Conservation (phyloP, 306 rosid species). For the Parietaria judaica region DNA sequence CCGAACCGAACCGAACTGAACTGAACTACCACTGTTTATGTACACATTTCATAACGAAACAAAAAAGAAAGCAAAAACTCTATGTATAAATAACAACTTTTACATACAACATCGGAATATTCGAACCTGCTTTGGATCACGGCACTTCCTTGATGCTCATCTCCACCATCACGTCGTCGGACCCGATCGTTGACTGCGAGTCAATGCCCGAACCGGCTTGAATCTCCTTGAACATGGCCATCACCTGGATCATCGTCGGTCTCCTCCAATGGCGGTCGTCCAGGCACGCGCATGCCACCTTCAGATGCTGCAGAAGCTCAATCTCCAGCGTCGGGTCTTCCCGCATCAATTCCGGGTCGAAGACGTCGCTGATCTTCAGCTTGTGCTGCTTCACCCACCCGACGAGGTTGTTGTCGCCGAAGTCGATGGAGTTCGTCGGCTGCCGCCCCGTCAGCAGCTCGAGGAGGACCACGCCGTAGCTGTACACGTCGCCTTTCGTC, state of each 20-base stretch:
- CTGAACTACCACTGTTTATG: constrained; percentile 62
- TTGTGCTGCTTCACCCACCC: constrained; percentile 98
- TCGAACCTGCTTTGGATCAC: constrained; percentile 41
- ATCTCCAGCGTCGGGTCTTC: constrained; percentile 73
- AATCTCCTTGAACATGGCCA: constrained; percentile 88
- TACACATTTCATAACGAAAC: constrained; percentile 53
- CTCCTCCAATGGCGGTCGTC: constrained; percentile 75
- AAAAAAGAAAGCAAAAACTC: constrained; percentile 28
- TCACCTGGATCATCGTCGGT: constrained; percentile 85
- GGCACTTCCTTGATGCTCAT: constrained; percentile 90
- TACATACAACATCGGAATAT: constrained; percentile 57
- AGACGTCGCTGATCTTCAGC: constrained; percentile 61
- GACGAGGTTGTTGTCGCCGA: constrained; percentile 94
- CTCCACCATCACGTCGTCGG: constrained; percentile 57
- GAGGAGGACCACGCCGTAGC: constrained; percentile 84
- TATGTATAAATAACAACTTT: constrained; percentile 62
- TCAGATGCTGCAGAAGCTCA: constrained; percentile 79
- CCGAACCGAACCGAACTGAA: constrained; percentile 20
- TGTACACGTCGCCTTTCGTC: constrained; percentile 83
- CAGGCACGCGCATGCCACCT: constrained; percentile 80
- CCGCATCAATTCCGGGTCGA: constrained; percentile 73
- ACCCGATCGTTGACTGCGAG: constrained; percentile 65
- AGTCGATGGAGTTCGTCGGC: constrained; percentile 86
- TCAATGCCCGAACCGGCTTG: constrained; percentile 90
- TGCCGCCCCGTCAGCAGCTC: constrained; percentile 85